Conservation (phyloP, 352 stramenopile species). For the Pythium inflatum region DNA sequence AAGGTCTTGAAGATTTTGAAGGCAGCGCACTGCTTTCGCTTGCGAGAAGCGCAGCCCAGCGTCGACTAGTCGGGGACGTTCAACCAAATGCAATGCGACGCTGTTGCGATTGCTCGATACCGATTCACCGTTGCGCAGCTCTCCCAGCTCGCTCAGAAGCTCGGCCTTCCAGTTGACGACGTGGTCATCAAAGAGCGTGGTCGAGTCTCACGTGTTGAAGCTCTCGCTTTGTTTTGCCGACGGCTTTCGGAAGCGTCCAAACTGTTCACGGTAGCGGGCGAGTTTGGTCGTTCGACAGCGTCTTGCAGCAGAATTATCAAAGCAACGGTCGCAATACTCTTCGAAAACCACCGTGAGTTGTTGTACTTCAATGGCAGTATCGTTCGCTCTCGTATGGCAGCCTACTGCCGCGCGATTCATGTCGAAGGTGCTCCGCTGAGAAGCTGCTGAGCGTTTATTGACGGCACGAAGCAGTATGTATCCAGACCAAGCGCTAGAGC, state of each 20-base stretch:
- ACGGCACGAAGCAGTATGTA: constrained; percentile 10
- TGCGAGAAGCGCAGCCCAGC: background rate
- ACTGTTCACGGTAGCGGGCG: background rate
- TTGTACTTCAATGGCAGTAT: background rate
- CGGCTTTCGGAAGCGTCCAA: background rate
- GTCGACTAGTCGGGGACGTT: background rate
- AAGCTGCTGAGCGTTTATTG: constrained; percentile 12
- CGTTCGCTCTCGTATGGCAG: background rate
- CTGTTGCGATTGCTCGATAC: background rate
- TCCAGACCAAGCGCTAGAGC: no score
- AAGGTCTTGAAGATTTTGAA: no score
- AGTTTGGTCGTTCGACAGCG: constrained; percentile 2
- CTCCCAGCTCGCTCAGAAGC: background rate
- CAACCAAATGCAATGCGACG: background rate
- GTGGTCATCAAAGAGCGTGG: background rate
- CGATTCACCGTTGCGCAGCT: constrained; percentile 1
- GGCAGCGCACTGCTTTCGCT: no score
- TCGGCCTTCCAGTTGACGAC: background rate
- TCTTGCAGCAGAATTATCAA: constrained; percentile 1
- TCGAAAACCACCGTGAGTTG: background rate
- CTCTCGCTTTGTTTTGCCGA: background rate
- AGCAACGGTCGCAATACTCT: background rate
- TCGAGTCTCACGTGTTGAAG: background rate
- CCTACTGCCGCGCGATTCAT: background rate
- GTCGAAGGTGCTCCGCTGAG: background rate